Conservation (phyloP, 441 rosid genomes). For the Mallotus repandus region DNA sequence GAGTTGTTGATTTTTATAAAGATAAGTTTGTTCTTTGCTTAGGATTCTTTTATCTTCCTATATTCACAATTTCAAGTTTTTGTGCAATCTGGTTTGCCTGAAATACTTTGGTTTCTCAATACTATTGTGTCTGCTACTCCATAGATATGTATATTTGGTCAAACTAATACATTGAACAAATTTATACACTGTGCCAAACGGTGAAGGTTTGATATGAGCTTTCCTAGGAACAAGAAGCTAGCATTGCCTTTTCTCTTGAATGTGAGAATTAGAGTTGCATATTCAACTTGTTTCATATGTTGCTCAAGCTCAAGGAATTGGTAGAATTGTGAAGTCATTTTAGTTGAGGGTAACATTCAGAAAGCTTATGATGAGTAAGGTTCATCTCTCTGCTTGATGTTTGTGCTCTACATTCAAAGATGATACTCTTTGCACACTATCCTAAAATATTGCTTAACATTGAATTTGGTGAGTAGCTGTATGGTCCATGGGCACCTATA, state of each 20-base stretch:
- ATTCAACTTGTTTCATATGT: too few relatives aligned
- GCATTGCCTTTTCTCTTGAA: too few relatives aligned
- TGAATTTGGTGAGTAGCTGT: not conserved
- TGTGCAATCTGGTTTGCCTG: not conserved
- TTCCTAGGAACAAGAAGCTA: not conserved
- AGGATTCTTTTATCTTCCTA: not conserved
- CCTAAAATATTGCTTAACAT: not conserved
- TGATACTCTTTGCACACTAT: not conserved
- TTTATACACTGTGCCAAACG: not conserved
- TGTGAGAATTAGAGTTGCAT: too few relatives aligned
- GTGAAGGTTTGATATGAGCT: not conserved
- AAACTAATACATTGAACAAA: not conserved
- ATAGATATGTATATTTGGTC: not conserved
- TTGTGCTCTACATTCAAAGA: not conserved
- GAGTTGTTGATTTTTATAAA: not conserved
- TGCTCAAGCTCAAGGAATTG: not conserved
- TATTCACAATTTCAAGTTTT: not conserved
- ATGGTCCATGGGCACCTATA: not conserved
- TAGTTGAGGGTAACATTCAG: constrained; percentile 1
- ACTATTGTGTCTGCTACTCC: too few relatives aligned
- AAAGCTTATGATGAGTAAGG: not conserved
- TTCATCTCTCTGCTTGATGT: not conserved
- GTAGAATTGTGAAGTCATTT: not conserved
- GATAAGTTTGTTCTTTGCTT: not conserved
- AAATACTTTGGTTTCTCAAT: too few relatives aligned